phyloP scores from a whole-genome alignment of 2,329 filamentous ascomycete species.

The Parafenestella ontariensis region DNA sequence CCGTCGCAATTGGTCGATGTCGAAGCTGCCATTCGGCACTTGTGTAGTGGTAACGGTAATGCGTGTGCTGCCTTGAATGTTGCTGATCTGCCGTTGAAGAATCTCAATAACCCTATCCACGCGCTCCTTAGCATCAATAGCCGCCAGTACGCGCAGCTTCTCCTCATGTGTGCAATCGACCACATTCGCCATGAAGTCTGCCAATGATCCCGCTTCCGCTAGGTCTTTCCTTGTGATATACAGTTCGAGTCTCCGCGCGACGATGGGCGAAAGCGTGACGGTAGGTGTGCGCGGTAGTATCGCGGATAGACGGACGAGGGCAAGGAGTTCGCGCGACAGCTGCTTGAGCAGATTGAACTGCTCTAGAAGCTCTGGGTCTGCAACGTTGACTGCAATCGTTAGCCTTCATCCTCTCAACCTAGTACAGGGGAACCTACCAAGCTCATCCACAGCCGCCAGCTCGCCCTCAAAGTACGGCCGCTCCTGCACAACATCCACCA shows the following conservation, averaged over 20 bases:
- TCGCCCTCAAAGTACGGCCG: constrained; percentile 86
- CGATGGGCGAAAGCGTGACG: constrained; percentile 76
- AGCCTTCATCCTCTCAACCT: constrained; percentile 4
- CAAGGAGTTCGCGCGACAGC: constrained; percentile 83
- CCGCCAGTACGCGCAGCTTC: constrained; percentile 84
- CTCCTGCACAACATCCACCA: constrained; percentile 78
- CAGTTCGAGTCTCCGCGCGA: constrained; percentile 84
- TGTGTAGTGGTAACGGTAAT: constrained; percentile 79
- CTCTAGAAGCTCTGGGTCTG: constrained; percentile 64
- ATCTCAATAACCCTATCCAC: constrained; percentile 84
- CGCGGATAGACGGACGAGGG: constrained; percentile 82
- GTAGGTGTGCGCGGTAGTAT: constrained; percentile 75
- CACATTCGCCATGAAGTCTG: constrained; percentile 96
- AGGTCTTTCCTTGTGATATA: constrained; percentile 85
- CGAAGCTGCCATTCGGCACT: constrained; percentile 51
- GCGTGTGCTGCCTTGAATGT: constrained; percentile 85
- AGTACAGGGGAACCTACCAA: constrained; percentile 56
- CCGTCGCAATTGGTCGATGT: constrained; percentile 53
- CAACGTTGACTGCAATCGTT: constrained; percentile 36
- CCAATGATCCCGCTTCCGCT: constrained; percentile 81
- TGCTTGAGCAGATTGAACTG: constrained; percentile 83
- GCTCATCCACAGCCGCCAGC: constrained; percentile 74
- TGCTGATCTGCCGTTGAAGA: constrained; percentile 79
- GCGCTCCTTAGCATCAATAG: constrained; percentile 77
- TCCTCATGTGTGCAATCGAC: constrained; percentile 89